These are phyloP conservation scores for Auricularia auricula-judae DNA, from an alignment of 768 basidiomycete species.

Conservation along the genomic window DNA sequence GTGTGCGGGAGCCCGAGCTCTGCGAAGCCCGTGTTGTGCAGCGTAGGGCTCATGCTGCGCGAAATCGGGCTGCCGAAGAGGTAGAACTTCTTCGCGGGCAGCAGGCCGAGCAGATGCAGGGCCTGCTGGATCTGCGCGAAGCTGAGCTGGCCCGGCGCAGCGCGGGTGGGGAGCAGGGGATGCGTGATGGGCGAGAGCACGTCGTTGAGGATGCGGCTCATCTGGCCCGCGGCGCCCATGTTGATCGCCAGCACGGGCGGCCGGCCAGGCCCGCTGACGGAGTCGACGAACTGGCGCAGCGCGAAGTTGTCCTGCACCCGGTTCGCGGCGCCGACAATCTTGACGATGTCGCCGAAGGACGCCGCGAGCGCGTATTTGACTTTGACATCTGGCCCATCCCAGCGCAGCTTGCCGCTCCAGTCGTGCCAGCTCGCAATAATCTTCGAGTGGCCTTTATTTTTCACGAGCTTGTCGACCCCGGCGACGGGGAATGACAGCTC, in stretches of 20 bases:
- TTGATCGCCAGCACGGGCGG: conserved; percentile 94
- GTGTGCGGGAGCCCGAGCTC: conserved; percentile 72
- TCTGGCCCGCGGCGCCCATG: conserved; percentile 81
- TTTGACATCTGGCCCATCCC: conserved; percentile 57
- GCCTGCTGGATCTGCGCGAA: conserved; percentile 79
- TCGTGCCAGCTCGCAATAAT: conserved; percentile 95
- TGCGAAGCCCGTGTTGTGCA: conserved; percentile 85
- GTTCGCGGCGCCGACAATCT: conserved; percentile 81
- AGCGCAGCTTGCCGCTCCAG: conserved; percentile 75
- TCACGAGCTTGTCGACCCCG: conserved; percentile 44
- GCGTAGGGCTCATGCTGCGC: conserved; percentile 81
- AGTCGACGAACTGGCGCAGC: conserved; percentile 59
- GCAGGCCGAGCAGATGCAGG: conserved; percentile 67
- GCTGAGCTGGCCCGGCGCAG: conserved; percentile 90
- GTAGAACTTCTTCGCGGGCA: conserved; percentile 66
- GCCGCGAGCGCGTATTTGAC: conserved; percentile 60
- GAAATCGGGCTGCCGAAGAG: conserved; percentile 84
- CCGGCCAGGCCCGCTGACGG: conserved; percentile 30
- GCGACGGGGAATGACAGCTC: conserved; percentile 69
- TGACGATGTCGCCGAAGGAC: conserved; percentile 76
- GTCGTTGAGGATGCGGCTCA: conserved; percentile 78
- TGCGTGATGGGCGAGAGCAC: conserved; percentile 89
- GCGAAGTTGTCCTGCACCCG: conserved; percentile 67
- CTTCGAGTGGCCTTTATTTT: conserved; percentile 58
- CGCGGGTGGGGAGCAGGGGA: conserved; percentile 68